These are phyloP conservation scores for Oryza australiensis DNA, from an alignment of 176 grass and related monocot species.

Conservation along the genomic window DNA sequence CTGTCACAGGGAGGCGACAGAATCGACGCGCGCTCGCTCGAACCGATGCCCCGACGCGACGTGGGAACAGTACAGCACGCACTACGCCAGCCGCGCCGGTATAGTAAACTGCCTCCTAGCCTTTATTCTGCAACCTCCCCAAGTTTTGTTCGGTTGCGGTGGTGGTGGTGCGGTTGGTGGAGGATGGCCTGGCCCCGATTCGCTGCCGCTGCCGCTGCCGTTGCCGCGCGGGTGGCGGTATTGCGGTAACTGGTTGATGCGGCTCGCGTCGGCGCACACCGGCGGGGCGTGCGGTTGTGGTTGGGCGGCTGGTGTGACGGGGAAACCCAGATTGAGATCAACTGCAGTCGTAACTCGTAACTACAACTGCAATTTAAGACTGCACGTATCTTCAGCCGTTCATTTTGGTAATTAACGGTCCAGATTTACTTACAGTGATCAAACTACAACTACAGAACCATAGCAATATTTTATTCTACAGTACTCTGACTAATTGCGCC, in stretches of 20 bases:
- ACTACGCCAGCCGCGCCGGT: not conserved
- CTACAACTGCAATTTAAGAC: no score
- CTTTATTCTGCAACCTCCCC: slow-evolving; percentile 12
- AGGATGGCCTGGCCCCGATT: not conserved
- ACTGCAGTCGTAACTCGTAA: no score
- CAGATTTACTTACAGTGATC: no score
- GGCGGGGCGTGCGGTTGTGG: not conserved
- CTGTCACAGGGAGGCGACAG: not conserved
- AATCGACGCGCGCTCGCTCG: not conserved
- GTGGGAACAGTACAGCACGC: not conserved
- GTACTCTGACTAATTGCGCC: no score
- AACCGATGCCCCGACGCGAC: slow-evolving; percentile 19
- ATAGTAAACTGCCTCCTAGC: not conserved
- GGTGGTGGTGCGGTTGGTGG: slow-evolving; percentile 48
- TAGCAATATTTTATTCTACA: no score
- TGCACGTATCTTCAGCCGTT: no score
- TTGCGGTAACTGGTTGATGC: slow-evolving; percentile 18
- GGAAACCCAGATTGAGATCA: not conserved
- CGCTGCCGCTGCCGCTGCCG: slow-evolving; percentile 28
- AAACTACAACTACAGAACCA: no score
- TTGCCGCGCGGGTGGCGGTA: slow-evolving; percentile 34
- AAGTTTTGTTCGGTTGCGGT: slow-evolving; percentile 35
- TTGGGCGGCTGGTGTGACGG: not conserved
- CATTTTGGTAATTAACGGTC: no score
- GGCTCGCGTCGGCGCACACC: not conserved